Percentiles rank a stretch among this genome's conserved stretches.
phyloP scores from a whole-genome alignment of 768 basidiomycete species.

The Suillus weaverae region DNA sequence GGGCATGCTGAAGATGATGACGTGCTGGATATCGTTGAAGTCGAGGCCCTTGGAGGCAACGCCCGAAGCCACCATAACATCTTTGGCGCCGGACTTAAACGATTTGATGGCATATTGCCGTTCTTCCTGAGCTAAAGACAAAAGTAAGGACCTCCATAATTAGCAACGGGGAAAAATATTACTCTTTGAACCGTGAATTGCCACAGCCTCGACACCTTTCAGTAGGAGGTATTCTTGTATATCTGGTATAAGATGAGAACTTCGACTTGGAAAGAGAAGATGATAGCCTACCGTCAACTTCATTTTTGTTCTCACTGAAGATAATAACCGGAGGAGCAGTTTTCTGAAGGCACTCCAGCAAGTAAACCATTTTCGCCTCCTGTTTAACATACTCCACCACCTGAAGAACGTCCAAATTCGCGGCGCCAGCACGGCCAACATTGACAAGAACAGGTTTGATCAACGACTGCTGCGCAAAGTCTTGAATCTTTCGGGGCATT shows the following conservation, averaged over 20 bases:
- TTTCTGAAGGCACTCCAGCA: slow-evolving; percentile 96
- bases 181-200: slow-evolving; percentile 98
- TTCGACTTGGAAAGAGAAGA: background rate
- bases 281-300: slow-evolving; percentile 83
- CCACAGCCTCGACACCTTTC: slow-evolving; percentile 97
- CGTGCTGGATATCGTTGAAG: slow-evolving; percentile 98
- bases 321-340: slow-evolving; percentile 97
- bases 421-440: slow-evolving; percentile 96
- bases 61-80: slow-evolving; percentile 98
- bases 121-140: slow-evolving; percentile 84
- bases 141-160: slow-evolving; percentile 4
- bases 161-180: slow-evolving; percentile 7
- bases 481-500: slow-evolving; percentile 98
- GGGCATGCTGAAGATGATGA: slow-evolving; percentile 99
- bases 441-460: slow-evolving; percentile 94
- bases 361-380: slow-evolving; percentile 99
- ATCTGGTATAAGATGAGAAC: slow-evolving; percentile 49
- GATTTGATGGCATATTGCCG: slow-evolving; percentile 98
- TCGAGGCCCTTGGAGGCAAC: slow-evolving; percentile 98
- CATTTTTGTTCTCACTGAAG: slow-evolving; percentile 99
- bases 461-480: slow-evolving; percentile 96
- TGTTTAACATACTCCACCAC: slow-evolving; percentile 99
- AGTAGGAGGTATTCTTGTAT: slow-evolving; percentile 97
- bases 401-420: slow-evolving; percentile 93
- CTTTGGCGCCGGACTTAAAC: slow-evolving; percentile 96